Conservation (phyloP, 257 asterid species). For the Marsdenia floribunda region DNA sequence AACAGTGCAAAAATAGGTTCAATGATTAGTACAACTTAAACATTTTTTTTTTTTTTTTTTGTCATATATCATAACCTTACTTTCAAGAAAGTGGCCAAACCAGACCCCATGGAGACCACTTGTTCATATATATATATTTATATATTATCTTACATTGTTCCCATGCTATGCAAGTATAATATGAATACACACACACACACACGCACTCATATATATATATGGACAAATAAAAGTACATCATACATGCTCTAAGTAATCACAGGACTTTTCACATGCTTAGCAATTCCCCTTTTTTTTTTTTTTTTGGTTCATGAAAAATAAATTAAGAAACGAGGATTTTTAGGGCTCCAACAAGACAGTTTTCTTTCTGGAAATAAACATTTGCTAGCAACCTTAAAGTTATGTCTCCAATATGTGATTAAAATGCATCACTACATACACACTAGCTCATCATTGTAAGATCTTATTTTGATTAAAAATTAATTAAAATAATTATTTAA, state of each 20-base stretch:
- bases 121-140: background rate
- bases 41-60: background rate
- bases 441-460: background rate
- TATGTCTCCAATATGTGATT: constrained; percentile 7
- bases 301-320: background rate
- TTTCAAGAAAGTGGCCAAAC: constrained; percentile 18
- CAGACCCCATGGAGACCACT: constrained; percentile 19
- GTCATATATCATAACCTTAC: constrained; percentile 16
- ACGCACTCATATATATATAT: background rate
- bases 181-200: background rate
- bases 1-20: background rate
- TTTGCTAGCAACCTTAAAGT: constrained; percentile 9
- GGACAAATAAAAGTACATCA: constrained; percentile 23
- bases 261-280: constrained; percentile 31
- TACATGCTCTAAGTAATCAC: constrained; percentile 19
- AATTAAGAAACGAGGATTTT: background rate
- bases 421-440: background rate
- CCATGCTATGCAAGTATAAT: background rate
- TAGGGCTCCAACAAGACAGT: constrained; percentile 14
- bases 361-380: constrained; percentile 9
- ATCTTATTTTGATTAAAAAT: too few species aligned
- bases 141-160: constrained; percentile 10
- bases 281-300: background rate
- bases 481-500: too few species aligned
- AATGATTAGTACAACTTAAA: background rate